phyloP scores from a whole-genome alignment of 768 basidiomycete species.

The Tylopilus felleus region DNA sequence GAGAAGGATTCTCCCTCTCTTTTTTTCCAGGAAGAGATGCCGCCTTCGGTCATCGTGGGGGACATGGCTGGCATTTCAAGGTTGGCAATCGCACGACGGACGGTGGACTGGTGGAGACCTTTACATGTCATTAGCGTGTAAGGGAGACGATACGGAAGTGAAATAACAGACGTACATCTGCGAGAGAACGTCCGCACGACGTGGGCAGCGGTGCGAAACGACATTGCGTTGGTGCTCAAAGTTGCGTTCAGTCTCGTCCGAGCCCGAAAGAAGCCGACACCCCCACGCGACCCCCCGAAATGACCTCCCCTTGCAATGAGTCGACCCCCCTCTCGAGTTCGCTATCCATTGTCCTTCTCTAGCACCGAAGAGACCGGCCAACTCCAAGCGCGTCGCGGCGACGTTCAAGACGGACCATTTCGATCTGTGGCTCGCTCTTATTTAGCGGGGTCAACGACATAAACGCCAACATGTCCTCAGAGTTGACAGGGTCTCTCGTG shows the following conservation, averaged over 20 bases:
- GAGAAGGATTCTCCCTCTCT: conserved; percentile 75
- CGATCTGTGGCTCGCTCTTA: background rate
- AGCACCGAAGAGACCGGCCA: background rate
- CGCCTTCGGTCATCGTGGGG: conserved; percentile 95
- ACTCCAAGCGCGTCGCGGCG: conserved; percentile 4
- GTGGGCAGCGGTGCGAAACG: conserved; percentile 11
- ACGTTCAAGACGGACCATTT: background rate
- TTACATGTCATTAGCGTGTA: conserved; percentile 1
- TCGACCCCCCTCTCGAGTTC: conserved; percentile 7
- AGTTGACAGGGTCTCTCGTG: conserved; percentile 35
- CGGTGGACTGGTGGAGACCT: conserved; percentile 48
- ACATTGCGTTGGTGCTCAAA: conserved; percentile 8
- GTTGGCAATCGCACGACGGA: conserved; percentile 61
- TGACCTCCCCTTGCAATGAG: background rate
- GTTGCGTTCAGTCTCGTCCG: background rate
- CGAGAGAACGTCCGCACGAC: conserved; percentile 13
- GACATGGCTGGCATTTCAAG: conserved; percentile 97
- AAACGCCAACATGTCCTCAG: conserved; percentile 22
- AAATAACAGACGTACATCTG: conserved; percentile 23
- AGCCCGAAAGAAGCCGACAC: background rate
- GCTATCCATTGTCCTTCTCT: background rate
- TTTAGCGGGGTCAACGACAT: background rate
- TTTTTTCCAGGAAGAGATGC: conserved; percentile 89
- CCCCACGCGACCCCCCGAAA: background rate
- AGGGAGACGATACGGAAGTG: background rate